Conservation (phyloP, 306 rosid species). For the Oxytropis ochrocephala region DNA sequence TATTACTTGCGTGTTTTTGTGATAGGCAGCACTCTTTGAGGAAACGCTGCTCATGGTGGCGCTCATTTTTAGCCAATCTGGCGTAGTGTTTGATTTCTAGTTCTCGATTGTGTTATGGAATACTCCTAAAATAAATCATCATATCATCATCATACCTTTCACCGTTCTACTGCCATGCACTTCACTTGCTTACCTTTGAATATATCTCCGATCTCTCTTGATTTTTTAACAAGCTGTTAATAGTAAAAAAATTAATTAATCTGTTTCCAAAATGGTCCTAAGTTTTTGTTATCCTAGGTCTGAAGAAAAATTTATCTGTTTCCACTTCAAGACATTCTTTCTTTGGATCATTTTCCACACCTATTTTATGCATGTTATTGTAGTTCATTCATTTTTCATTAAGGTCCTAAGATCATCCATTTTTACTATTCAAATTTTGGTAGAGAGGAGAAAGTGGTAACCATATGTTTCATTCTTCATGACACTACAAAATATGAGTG, state of each 20-base stretch:
- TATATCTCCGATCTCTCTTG: constrained; percentile 38
- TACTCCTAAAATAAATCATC: constrained; percentile 44
- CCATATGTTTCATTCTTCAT: too few species aligned
- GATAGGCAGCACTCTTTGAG: too few species aligned
- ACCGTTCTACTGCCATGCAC: constrained; percentile 47
- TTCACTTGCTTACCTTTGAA: constrained; percentile 48
- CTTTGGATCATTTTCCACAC: constrained; percentile 67
- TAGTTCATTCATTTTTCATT: background rate
- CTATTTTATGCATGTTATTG: constrained; percentile 30
- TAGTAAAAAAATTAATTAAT: background rate
- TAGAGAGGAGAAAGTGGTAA: constrained; percentile 18
- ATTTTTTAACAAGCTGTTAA: constrained; percentile 46
- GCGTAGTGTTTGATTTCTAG: constrained; percentile 69
- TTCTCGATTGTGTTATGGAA: constrained; percentile 43
- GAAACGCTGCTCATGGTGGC: too few species aligned
- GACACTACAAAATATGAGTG: too few species aligned
- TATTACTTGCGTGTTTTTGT: too few species aligned
- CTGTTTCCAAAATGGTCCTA: background rate
- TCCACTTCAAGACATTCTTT: constrained; percentile 62
- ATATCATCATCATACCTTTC: constrained; percentile 26
- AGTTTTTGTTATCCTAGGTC: too few species aligned
- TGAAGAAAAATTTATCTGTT: too few species aligned
- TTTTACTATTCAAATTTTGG: too few species aligned
- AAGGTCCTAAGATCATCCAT: too few species aligned
- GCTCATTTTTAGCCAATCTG: too few species aligned